A percentile compares a stretch with the other conserved stretches of the same genome.
Evolutionary conservation across 257 asterid species (phyloP).

Genomic region (Penstemon barbatus): DNA sequence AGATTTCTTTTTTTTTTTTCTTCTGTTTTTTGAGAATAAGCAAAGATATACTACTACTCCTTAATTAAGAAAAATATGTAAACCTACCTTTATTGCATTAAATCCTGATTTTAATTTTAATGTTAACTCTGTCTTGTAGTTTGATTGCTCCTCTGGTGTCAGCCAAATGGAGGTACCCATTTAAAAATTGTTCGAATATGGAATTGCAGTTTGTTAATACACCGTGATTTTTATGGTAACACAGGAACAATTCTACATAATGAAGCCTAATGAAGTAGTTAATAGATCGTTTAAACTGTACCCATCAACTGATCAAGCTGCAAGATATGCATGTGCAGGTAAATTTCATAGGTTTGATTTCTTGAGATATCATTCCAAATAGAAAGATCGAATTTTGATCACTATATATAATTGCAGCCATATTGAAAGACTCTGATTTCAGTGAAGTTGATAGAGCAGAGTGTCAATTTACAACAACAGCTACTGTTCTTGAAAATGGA

Average conservation of each 20-base stretch:
- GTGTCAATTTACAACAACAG: slow-evolving; percentile 90
- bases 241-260: slow-evolving; percentile 89
- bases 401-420: slow-evolving; percentile 59
- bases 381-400: slow-evolving; percentile 4
- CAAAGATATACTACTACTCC: too few relatives aligned
- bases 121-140: slow-evolving; percentile 54
- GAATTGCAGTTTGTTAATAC: slow-evolving; percentile 7
- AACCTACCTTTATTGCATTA: slow-evolving; percentile 5
- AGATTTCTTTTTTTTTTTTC: slow-evolving; percentile 11
- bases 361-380: slow-evolving; percentile 8
- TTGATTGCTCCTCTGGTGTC: slow-evolving; percentile 87
- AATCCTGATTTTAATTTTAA: neutral
- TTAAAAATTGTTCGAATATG: neutral
- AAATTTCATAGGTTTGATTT: neutral
- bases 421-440: slow-evolving; percentile 87
- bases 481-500: slow-evolving; percentile 89
- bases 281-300: slow-evolving; percentile 82
- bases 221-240: slow-evolving; percentile 21
- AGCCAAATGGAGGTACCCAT: slow-evolving; percentile 88
- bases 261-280: slow-evolving; percentile 79
- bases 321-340: slow-evolving; percentile 87
- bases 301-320: slow-evolving; percentile 93
- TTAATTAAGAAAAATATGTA: neutral
- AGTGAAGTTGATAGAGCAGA: slow-evolving; percentile 93
- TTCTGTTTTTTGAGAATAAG: neutral